phyloP scores from a whole-genome alignment of 768 basidiomycete species.

The Termitomyces sp. region DNA sequence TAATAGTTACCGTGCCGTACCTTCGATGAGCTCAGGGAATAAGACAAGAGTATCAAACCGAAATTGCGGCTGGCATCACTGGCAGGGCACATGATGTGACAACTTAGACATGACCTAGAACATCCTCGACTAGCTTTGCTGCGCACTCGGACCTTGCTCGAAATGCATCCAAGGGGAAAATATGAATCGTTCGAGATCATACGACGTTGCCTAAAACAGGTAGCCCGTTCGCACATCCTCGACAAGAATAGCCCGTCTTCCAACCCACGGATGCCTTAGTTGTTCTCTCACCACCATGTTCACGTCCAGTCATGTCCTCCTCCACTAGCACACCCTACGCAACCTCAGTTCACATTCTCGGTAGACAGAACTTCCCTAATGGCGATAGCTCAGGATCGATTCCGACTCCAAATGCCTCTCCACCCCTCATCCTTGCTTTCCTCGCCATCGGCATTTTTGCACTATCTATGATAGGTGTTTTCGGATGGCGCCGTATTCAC shows the following conservation, averaged over 20 bases:
- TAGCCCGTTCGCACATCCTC: background rate
- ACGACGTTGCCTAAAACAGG: background rate
- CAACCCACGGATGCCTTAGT: background rate
- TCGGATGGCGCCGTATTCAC: slow-evolving; percentile 39
- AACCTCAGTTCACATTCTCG: background rate
- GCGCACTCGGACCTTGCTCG: too few species aligned
- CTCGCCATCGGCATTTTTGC: slow-evolving; percentile 53
- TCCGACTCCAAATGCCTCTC: slow-evolving; percentile 33
- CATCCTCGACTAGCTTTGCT: too few species aligned
- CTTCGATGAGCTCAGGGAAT: too few species aligned
- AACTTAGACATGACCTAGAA: too few species aligned
- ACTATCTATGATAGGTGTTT: slow-evolving; percentile 40
- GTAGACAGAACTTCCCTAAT: background rate
- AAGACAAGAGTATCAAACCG: too few species aligned
- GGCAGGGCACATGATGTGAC: too few species aligned
- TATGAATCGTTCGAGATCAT: too few species aligned
- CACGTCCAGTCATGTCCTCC: slow-evolving; percentile 1
- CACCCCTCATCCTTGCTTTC: slow-evolving; percentile 55
- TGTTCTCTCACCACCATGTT: slow-evolving; percentile 6
- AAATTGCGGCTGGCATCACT: too few species aligned
- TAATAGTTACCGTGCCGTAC: too few species aligned
- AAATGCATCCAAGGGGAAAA: too few species aligned
- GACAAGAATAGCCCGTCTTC: background rate
- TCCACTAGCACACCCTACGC: background rate
- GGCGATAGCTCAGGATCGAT: slow-evolving; percentile 5